Evolutionary conservation across 2,329 filamentous ascomycete genomes (phyloP), one percentile per base, ranked within the genome.

Genomic region (Lasiodiplodia gonubiensis): DNA sequence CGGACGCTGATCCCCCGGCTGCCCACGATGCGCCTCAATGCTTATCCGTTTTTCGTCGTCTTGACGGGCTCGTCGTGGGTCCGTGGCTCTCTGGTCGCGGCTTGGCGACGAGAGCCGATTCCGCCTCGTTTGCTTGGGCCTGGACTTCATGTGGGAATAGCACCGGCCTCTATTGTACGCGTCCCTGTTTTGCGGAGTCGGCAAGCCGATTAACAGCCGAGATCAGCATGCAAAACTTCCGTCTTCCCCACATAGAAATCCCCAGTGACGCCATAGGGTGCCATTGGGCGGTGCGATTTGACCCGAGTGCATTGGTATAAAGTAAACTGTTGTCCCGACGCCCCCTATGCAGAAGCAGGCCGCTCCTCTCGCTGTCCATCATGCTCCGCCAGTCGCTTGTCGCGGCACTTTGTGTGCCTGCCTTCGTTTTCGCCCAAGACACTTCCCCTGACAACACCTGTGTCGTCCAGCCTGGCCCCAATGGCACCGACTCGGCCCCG

Each of bases 401-500:
- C 8, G 61, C 61, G 46, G 61, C 48, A 46, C 51, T 64, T 2
- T 5, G 18, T 18, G 35, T 64, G 61, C 51, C 61, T 12, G 48
- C 61, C 1, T 37, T 64, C 12, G 46, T 48, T 14, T 25, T 64
- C 16, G 23, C 49, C 39, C 10, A 42, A 7, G 51, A 33, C 4
- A 10, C 35, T 35, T 23, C 21, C 16, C 27, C 25, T 10, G 35
- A 42, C n/a, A 54, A 54, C 27, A 14, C 30, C 21, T 64, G 61
- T 11, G 35, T 42, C 23, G 61, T 64, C 16, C 23, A 37, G 7
- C 61, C 61, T 1, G 33, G 27, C 2, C 49, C 61, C 61, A 64
- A 64, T 42, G 61, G 61, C 23, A 64, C 61, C 33, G 61, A 54
- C 25, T 64, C 61, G 6, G 57, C 72, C 7, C 73, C 73, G 11